These are phyloP conservation scores for Fusarium tricinctum DNA, from an alignment of 2,329 filamentous ascomycete species.

Conservation along the genomic window DNA sequence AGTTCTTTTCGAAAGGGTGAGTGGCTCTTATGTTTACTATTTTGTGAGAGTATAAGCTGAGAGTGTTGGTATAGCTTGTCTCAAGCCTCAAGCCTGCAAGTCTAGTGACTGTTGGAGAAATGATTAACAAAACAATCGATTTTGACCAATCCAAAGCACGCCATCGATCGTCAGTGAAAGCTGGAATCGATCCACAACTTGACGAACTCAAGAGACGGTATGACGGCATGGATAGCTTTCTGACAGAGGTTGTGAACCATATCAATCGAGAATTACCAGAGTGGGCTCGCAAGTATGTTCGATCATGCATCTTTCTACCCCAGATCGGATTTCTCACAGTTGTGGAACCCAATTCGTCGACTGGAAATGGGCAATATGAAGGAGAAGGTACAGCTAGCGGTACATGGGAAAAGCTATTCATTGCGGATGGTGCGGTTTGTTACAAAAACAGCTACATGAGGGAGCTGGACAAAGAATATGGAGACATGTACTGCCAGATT, in stretches of 20 bases:
- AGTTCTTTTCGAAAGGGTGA: conserved; percentile 56
- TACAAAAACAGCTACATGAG: conserved; percentile 89
- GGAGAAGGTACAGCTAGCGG: conserved; percentile 70
- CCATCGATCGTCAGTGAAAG: conserved; percentile 78
- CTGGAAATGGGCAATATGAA: conserved; percentile 72
- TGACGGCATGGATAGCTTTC: conserved; percentile 79
- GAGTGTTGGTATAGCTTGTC: conserved; percentile 62
- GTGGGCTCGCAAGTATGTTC: conserved; percentile 65
- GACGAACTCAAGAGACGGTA: conserved; percentile 85
- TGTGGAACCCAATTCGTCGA: conserved; percentile 67
- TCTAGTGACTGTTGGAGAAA: conserved; percentile 75
- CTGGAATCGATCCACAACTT: conserved; percentile 79
- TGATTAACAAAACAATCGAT: conserved; percentile 82
- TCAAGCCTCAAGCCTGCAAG: conserved; percentile 69
- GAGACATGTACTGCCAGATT: conserved; percentile 88
- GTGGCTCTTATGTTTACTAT: conserved; percentile 48
- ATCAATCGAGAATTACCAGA: conserved; percentile 74
- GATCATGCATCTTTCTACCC: conserved; percentile 89
- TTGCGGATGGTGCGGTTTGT: conserved; percentile 78
- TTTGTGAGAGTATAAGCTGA: conserved; percentile 18
- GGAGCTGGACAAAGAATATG: conserved; percentile 83
- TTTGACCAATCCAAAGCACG: conserved; percentile 81
- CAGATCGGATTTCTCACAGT: conserved; percentile 91
- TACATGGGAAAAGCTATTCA: conserved; percentile 84
- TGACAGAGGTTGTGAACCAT: conserved; percentile 76